phyloP scores from a whole-genome alignment of 805 yeast genomes.

The Barnettozyma vustinii region DNA sequence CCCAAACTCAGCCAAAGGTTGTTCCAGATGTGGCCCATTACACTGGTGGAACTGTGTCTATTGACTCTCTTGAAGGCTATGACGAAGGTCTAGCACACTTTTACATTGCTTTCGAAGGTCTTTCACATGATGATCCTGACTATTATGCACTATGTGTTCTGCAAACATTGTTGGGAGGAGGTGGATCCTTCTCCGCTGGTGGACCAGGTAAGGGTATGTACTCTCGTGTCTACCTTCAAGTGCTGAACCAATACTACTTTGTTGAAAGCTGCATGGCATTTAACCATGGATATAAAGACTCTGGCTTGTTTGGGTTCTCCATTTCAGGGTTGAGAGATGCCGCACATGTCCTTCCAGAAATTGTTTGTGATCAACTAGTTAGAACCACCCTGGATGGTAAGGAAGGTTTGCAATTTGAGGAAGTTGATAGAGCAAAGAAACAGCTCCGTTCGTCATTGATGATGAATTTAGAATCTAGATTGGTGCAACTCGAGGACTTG shows the following conservation, averaged over 20 bases:
- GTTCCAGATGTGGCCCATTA: conserved; percentile 39
- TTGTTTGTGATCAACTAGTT: conserved; percentile 61
- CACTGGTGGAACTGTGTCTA: conserved; percentile 53
- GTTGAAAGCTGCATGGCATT: conserved; percentile 85
- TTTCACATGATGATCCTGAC: conserved; percentile 77
- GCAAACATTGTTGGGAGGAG: conserved; percentile 91
- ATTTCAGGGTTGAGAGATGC: conserved; percentile 83
- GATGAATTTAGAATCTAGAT: conserved; percentile 89
- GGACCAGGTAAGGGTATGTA: conserved; percentile 99
- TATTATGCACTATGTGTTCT: conserved; percentile 86
- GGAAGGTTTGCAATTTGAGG: conserved; percentile 61
- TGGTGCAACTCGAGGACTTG: conserved; percentile 92
- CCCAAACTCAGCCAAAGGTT: conserved; percentile 26
- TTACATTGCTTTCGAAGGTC: conserved; percentile 84
- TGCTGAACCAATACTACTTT: conserved; percentile 84
- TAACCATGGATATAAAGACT: conserved; percentile 84
- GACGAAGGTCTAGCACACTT: conserved; percentile 79
- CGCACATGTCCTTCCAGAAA: conserved; percentile 76
- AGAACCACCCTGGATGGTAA: conserved; percentile 42
- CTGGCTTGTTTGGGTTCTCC: conserved; percentile 88
- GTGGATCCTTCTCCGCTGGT: conserved; percentile 96
- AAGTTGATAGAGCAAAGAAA: conserved; percentile 86
- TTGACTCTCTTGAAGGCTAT: conserved; percentile 57
- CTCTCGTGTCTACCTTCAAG: conserved; percentile 86
- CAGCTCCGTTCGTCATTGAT: conserved; percentile 82